These are phyloP conservation scores for Nothophytophthora sp. DNA, from an alignment of 352 stramenopile genomes.

Conservation along the genomic window DNA sequence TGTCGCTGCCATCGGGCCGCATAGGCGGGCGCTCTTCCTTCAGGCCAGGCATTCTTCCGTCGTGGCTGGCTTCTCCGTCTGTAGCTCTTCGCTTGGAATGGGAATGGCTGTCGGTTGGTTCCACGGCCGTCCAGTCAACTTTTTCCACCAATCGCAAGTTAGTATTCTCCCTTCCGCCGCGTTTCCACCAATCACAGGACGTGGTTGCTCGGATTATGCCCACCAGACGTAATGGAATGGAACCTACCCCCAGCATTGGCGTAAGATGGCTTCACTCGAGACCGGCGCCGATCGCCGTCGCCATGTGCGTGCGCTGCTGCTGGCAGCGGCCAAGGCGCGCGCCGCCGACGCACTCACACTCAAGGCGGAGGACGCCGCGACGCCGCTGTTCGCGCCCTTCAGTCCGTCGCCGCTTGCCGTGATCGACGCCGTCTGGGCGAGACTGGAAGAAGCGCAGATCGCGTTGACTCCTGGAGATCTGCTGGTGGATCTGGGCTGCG, in stretches of 20 bases:
- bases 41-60: constrained; percentile 17
- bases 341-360: constrained; percentile 50
- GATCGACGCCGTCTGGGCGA: constrained; percentile 67
- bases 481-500: constrained; percentile 82
- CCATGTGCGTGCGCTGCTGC: constrained; percentile 59
- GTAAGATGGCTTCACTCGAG: constrained; percentile 29
- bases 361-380: constrained; percentile 2
- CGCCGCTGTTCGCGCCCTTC: constrained; percentile 68
- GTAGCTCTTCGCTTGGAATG: too few relatives aligned
- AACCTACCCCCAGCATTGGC: neutral
- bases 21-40: constrained; percentile 24
- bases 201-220: neutral
- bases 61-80: neutral
- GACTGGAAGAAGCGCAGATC: constrained; percentile 21
- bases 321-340: constrained; percentile 59
- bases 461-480: constrained; percentile 42
- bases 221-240: too few relatives aligned
- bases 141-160: constrained; percentile 32
- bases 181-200: constrained; percentile 26
- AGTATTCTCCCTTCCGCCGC: neutral
- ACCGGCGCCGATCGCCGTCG: constrained; percentile 9
- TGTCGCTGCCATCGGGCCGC: constrained; percentile 30
- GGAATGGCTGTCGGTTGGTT: too few relatives aligned
- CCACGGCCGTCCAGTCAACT: constrained; percentile 19
- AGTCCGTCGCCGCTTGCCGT: constrained; percentile 65